Evolutionary conservation across 2,329 filamentous ascomycete species (phyloP), one percentile per base, ranked within the genome.

Genomic region (Pestalotiopsis sp.): DNA sequence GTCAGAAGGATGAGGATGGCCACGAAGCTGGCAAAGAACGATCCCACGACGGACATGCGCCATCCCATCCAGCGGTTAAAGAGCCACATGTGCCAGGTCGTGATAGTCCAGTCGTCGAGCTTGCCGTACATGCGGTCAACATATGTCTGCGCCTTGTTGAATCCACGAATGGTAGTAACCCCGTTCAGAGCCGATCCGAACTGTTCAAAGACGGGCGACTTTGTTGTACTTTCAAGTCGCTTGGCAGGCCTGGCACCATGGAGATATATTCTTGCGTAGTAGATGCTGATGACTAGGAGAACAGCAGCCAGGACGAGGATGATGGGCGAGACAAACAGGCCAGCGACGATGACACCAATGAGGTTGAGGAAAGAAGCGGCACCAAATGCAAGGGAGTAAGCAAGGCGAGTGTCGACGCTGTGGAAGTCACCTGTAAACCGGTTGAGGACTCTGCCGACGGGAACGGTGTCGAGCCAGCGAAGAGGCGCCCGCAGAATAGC

Each of bases 381-480:
- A 39, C 89, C 85, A 72, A 90, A 89, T 4, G 84, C 86, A 70
- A 93, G 78, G 64, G 92, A 88, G 72, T 87, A 86, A 6, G 90
- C 87, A 64, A 94, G 81, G 45, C 88, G 85, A 6, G 87, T 90
- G 79, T 95, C 93, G 63, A 95, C 87, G 55, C 90, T 86, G 72
- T 91, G 89, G 78, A 95, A 94, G 79, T 95, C 93, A 3, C 91
- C 85, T 0, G 92, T 93, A 77, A 95, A 93, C 2, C 93, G 87
- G 79, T 95, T 95, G 23, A 95, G 82, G 49, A 95, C 88, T 60
- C 93, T 88, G 2, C 93, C 93, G 1, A 94, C 83, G 0, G 93
- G 93, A 0, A 94, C 90, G 0, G 92, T 95, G 75, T 95, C 93
- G 49, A 95, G 85, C 91, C 92, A 94, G 70, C 92, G 85, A n/a